phyloP scores from a whole-genome alignment of 2,329 filamentous ascomycete species.

The Apiospora kogelbergensis region DNA sequence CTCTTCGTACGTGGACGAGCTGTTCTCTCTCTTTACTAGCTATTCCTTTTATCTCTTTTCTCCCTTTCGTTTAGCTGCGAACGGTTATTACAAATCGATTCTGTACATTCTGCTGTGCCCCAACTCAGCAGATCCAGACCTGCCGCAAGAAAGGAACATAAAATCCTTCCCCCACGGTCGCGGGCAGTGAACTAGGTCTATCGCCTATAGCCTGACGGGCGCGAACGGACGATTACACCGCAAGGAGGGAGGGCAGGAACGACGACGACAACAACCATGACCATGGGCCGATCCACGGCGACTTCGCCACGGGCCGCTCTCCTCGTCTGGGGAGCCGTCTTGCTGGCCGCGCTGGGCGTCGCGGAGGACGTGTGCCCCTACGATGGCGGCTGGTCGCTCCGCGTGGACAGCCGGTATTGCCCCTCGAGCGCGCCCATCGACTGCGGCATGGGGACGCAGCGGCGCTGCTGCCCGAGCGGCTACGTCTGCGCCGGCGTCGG shows the following conservation, averaged over 20 bases:
- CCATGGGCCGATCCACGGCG: background rate
- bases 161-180: background rate
- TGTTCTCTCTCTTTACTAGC: background rate
- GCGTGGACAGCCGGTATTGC: background rate
- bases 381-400: constrained; percentile 1
- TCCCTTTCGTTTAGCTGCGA: background rate
- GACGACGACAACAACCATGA: background rate
- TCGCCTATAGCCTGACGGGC: background rate
- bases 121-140: background rate
- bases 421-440: background rate
- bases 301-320: background rate
- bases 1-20: background rate
- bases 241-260: background rate
- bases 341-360: background rate
- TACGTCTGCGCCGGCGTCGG: constrained; percentile 1
- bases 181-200: background rate
- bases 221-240: background rate
- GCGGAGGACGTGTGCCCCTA: background rate
- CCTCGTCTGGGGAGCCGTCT: background rate
- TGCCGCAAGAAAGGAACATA: background rate
- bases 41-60: background rate
- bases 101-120: background rate
- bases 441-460: background rate
- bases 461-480: background rate
- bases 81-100: background rate